Percentiles rank a stretch among this genome's conserved stretches.
phyloP scores from a whole-genome alignment of 345 rosid species.

The Tarenaya hassleriana region DNA sequence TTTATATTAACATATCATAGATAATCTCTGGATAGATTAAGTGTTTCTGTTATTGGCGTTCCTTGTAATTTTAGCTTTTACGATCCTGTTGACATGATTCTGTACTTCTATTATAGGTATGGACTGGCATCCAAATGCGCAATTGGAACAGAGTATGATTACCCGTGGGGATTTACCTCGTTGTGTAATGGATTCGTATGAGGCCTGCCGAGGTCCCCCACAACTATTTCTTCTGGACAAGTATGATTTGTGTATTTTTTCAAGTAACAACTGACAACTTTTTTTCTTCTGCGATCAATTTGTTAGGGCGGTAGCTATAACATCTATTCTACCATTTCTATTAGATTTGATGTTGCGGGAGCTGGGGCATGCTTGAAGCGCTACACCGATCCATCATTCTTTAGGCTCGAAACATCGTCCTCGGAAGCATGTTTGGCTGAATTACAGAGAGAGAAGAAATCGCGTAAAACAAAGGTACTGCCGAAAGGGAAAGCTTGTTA shows the following conservation, averaged over 20 bases:
- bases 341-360: conserved; percentile 95
- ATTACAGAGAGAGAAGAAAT: conserved; percentile 68
- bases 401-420: conserved; percentile 51
- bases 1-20: no score
- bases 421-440: conserved; percentile 38
- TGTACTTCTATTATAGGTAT: conserved; percentile 39
- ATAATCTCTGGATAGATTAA: neutral
- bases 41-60: neutral
- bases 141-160: conserved; percentile 55
- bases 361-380: conserved; percentile 98
- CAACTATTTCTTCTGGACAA: conserved; percentile 88
- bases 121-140: conserved; percentile 86
- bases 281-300: neutral
- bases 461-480: conserved; percentile 71
- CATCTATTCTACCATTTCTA: conserved; percentile 17
- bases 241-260: conserved; percentile 45
- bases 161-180: conserved; percentile 89
- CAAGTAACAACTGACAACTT: neutral
- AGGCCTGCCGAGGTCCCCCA: no score
- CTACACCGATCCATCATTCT: conserved; percentile 92
- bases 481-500: conserved; percentile 1
- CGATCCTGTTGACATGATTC: conserved; percentile 12
- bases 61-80: conserved; percentile 1
- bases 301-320: conserved; percentile 17
- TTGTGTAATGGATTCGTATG: conserved; percentile 96